Base-by-base conservation (phyloP, 2,329 filamentous ascomycete species). In the Corniculantispora saksenae region DNA sequence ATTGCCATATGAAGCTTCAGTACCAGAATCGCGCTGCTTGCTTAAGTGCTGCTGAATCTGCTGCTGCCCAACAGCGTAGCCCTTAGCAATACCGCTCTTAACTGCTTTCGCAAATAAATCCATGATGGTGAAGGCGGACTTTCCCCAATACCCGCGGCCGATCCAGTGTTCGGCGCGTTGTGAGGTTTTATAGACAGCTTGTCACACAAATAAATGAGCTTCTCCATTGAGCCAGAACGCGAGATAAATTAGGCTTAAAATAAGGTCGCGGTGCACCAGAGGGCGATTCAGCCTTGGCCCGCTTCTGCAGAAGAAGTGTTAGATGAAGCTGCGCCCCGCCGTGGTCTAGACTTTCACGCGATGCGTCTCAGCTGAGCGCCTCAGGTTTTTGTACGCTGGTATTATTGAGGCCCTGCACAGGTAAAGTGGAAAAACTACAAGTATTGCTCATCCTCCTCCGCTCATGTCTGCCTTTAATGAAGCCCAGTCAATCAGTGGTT, bases 61-160 rank as follows among this genome's bases (percentile, higher is more conserved):
- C 45, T 69, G 67, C 55, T 69, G 66, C 7, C 67, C 67, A 15
- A 57, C 67, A 6, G 67, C 65, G 27, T 66, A 64, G 2, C 66
- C 66, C 32, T 69, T 69, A 25, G 61, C 65, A 5, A 69, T 63
- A 23, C 67, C 67, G 12, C 27, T 65, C 27, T 69, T 67, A 50
- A 67, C 62, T 15, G 63, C 65, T 25, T 66, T 69, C 3, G 65
- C 55, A 15, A 69, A 65, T 17, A 60, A 47, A 40, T 68, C 67
- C 67, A 69, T 69, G 48, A 12, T 27, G n/a, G 12, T 13, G 50
- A 54, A 23, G n/a, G 19, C 10, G 17, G 6, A 23, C 2, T 12
- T n/a, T 32, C 9, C 3, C 27, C 15, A 8, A 12, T n/a, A 5
- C 5, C 53, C 27, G 17, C 25, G 3, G 17, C 8, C 25, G 27